Evolutionary conservation across 306 rosid genomes (phyloP).

Genomic region (Styphnolobium japonicum): DNA sequence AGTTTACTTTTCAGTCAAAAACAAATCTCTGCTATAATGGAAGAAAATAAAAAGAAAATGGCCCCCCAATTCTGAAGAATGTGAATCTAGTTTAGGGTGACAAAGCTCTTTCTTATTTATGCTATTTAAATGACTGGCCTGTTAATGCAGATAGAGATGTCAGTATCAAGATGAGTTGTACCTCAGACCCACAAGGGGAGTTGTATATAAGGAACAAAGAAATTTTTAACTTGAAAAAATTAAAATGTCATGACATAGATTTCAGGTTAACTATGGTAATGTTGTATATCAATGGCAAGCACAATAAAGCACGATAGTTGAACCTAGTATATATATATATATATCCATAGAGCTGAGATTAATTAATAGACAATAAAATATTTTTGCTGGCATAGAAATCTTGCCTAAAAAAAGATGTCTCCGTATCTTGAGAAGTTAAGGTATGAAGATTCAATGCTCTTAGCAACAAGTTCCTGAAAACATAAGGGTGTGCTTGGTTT

Average conservation of each 20-base stretch:
- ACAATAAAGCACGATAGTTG: too few relatives aligned
- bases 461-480: constrained; percentile 68
- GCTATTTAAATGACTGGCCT: neutral
- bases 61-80: neutral
- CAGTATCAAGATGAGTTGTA: neutral
- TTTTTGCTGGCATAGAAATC: neutral
- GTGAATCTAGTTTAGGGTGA: neutral
- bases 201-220: neutral
- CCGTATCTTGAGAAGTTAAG: constrained; percentile 83
- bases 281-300: too few relatives aligned
- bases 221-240: neutral
- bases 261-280: too few relatives aligned
- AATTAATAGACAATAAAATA: neutral
- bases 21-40: neutral
- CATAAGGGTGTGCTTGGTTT: too few relatives aligned
- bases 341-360: too few relatives aligned
- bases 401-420: constrained; percentile 76
- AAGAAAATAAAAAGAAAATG: neutral
- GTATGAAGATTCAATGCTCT: constrained; percentile 66
- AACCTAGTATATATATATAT: too few relatives aligned
- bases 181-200: neutral
- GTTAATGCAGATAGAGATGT: neutral
- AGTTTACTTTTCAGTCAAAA: neutral
- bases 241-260: neutral
- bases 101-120: neutral